Evolutionary conservation across 371 early-diverging fungal genomes (phyloP), one percentile per base, ranked within the genome.

Genomic region (Mortierella sp.): DNA sequence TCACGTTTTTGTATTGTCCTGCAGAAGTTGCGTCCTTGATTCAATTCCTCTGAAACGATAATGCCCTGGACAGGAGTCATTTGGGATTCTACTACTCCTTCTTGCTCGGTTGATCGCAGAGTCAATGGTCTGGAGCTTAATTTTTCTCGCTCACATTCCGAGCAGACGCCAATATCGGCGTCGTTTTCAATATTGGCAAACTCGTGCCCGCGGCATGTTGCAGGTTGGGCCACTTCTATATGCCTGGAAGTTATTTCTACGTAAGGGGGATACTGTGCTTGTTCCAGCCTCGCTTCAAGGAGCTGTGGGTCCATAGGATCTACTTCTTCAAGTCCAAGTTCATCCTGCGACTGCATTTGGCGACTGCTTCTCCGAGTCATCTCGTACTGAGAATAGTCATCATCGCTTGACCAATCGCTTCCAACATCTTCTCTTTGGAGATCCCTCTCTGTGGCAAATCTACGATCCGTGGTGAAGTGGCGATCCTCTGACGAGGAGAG

Each of bases 331-430:
- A 15, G 49, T 5, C 5, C 37, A 15, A 35, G 4, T 5, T 35
- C 60, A 2, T 37, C 51, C 12, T 34, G 26, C 23, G 55, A 29
- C 9, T 34, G 32, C 42, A 60, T 29, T 12, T 71, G 68, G 2
- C 62, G 61, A 51, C 65, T 75, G 31, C 42, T 64, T n/a, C 60
- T 63, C 15, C 57, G 53, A 3, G 65, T 72, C 65, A 76, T 68
- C 43, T 71, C 72, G 40, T 72, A 60, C 51, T 67, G 72, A 0
- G 77, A 68, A 40, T 68, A 68, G 17, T 75, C 75, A 22, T 69
- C 75, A 4, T 69, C 75, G 23, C 75, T 75, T 19, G 75, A 69
- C 66, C 69, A 69, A 19, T 65, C 70, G 22, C 70, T 65, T 2
- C 65, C 56, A 1, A 37, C 61, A 19, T 69, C 64, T 15, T 68